Evolutionary conservation across 768 basidiomycete genomes (phyloP), one percentile per base, ranked within the genome.

Genomic region (Fomitopsis pulvina): DNA sequence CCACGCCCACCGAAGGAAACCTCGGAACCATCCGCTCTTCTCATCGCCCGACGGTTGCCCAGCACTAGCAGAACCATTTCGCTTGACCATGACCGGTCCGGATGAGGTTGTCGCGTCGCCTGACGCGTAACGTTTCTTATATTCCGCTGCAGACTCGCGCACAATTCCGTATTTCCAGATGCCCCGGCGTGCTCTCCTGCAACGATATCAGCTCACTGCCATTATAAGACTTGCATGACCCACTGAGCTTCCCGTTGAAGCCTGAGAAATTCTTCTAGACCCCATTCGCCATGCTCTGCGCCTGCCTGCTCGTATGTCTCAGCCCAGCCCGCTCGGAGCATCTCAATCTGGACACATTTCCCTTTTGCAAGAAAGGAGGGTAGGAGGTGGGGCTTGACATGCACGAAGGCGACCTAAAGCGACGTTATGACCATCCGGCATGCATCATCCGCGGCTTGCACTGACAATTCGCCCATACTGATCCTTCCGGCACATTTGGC

Each of bases 381-480:
- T 7, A 86, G 63, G 4, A 85, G 60, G 29, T 73, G 61, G 6
- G 79, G 75, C n/a, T 76, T 59, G 24, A 78, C 60, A 54, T 78
- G 67, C 3, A 85, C 83, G 9, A 82, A 71, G 3, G 85, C 78
- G 4, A 92, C 85, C 88, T 93, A 53, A 43, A 14, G 14, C 4
- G 27, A 38, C 24, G 22, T 27, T 18, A 12, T 48, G 45, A 22
- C n/a, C 25, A 39, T 34, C 22, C 18, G 4, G 0, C 2, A 30
- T 25, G n/a, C n/a, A 32, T 16, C 6, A 6, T n/a, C n/a, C 6
- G 20, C 21, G 18, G 28, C 2, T 27, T 0, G 12, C 11, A 73
- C 83, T 50, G 55, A 93, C 94, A 18, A 90, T 74, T 16, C 94
- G 84, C 3, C 72, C 70, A 63, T 95, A 96, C 56, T 92, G 93